Evolutionary conservation across 306 rosid genomes (phyloP).

Genomic region (Glycine soja): DNA sequence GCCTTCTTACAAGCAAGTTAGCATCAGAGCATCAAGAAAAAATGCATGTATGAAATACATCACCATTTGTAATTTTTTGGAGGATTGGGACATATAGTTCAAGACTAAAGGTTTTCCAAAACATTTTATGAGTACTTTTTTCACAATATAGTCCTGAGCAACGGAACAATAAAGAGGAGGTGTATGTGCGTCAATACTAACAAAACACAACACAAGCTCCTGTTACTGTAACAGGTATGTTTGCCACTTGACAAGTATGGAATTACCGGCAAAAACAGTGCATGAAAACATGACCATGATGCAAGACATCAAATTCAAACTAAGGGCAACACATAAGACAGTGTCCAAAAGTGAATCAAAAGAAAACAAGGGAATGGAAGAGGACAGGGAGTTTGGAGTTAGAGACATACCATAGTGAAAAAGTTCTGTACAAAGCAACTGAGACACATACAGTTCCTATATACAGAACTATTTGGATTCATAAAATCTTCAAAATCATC

Average conservation of each 20-base stretch:
- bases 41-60: too few relatives aligned
- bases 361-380: not conserved
- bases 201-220: constrained; percentile 14
- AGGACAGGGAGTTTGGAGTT: not conserved
- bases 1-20: constrained; percentile 9
- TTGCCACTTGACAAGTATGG: constrained; percentile 13
- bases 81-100: not conserved
- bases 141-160: not conserved
- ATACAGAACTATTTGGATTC: constrained; percentile 76
- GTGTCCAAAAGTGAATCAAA: constrained; percentile 14
- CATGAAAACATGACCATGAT: constrained; percentile 2
- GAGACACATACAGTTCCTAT: constrained; percentile 78
- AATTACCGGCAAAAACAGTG: not conserved
- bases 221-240: not conserved
- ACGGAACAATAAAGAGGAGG: not conserved
- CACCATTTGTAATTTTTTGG: too few relatives aligned
- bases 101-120: not conserved
- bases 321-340: constrained; percentile 12
- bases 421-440: constrained; percentile 71
- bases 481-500: constrained; percentile 76
- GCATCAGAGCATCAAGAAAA: not conserved
- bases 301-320: constrained; percentile 25
- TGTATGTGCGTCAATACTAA: not conserved
- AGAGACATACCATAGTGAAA: constrained; percentile 66
- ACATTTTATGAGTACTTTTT: not conserved